Evolutionary conservation across 169 alveolate species (phyloP), one percentile per base, ranked within the genome.

Genomic region (Plasmodium berghei): DNA sequence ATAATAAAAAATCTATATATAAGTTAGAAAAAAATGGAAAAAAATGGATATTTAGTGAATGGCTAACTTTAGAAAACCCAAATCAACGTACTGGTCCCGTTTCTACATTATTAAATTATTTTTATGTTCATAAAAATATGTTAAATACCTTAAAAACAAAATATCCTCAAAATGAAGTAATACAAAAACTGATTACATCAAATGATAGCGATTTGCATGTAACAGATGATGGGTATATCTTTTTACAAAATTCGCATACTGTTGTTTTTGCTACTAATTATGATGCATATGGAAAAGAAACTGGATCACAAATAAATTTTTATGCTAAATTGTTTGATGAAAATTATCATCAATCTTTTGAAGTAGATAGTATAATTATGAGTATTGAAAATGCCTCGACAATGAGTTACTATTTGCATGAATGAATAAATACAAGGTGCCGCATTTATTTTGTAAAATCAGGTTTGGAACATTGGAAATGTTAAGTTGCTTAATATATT

Each of bases 271-370:
- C 49, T 34, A 8, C 85, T 14, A 83, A 83, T 42, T 55, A 66
- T 45, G 90, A 83, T 69, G 54, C 90, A 1, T 83, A 83, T 62
- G 90, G 86, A 40, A 18, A 18, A n/a, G 72, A 83, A 5, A 83
- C 86, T 9, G 85, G 80, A 24, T 56, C 90, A 10, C 55, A 62
- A 5, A 45, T 83, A 26, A 83, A 83, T 61, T 83, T 83, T 9
- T 83, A 83, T 63, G 48, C 86, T 5, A 54, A 63, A 12, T 18
- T 83, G 5, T 62, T 69, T 61, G 70, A 58, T 26, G 90, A 83
- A 40, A 70, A 83, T 49, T 83, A 56, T 46, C 70, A 83, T 24
- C 83, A 66, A 18, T 66, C 83, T 20, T 83, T 83, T 52, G 58
- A 46, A 9, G 69, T 69, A 4, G 72, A 62, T 12, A 56, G 86